phyloP scores from a whole-genome alignment of 331 rosid species.

The Pyrus hybrid region DNA sequence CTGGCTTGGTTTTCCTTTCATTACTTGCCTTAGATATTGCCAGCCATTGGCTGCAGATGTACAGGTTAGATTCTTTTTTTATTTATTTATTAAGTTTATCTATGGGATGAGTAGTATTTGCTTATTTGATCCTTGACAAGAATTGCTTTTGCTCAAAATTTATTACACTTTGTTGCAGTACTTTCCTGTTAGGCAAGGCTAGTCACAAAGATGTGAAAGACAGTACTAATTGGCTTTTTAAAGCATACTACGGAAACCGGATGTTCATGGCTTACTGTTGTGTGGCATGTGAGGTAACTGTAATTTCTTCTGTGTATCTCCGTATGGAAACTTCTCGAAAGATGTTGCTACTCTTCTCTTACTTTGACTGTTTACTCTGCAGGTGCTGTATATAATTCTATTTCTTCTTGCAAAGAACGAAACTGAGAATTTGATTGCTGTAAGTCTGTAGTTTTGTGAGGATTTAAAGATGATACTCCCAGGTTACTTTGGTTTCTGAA shows the following conservation, averaged over 20 bases:
- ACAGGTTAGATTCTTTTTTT: conserved; percentile 46
- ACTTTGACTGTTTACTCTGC: conserved; percentile 20
- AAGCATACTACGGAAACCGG: conserved; percentile 80
- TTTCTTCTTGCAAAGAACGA: conserved; percentile 66
- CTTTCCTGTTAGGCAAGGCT: conserved; percentile 81
- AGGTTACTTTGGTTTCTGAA: conserved; percentile 15
- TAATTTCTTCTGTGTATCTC: neutral
- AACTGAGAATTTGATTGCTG: conserved; percentile 54
- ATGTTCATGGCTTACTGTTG: conserved; percentile 98
- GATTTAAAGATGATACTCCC: conserved; percentile 1
- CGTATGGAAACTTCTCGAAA: neutral
- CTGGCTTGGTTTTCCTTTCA: conserved; percentile 75
- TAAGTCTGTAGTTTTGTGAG: conserved; percentile 29
- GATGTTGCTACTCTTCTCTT: neutral
- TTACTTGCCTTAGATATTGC: conserved; percentile 88
- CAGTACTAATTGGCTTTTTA: conserved; percentile 92
- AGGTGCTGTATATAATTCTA: conserved; percentile 81
- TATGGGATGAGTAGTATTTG: neutral
- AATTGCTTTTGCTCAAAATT: neutral
- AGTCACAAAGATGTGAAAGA: conserved; percentile 98
- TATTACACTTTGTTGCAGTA: conserved; percentile 43
- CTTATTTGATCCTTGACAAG: conserved; percentile 1
- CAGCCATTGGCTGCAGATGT: conserved; percentile 99
- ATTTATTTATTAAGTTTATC: neutral
- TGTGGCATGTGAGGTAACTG: conserved; percentile 79